Conservation (phyloP, 176 grass and related monocot genomes). For the Aegilops speltoides region DNA sequence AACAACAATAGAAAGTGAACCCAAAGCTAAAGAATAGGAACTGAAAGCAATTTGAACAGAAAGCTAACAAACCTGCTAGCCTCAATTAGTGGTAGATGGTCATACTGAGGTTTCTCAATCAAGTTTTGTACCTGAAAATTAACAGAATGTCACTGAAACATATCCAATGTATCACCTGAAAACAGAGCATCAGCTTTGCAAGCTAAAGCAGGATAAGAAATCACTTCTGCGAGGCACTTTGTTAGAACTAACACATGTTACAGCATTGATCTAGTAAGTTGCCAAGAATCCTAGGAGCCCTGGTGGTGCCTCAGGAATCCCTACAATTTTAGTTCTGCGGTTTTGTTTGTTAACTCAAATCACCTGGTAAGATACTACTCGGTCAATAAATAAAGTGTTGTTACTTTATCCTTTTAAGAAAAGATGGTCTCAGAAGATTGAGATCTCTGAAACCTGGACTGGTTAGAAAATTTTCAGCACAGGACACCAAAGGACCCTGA, state of each 20-base stretch:
- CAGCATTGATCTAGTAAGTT: not conserved
- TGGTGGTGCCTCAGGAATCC: not conserved
- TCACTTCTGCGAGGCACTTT: not conserved
- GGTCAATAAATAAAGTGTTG: not conserved
- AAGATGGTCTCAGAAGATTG: not conserved
- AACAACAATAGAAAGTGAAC: not conserved
- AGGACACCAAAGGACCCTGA: not conserved
- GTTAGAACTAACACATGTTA: not conserved
- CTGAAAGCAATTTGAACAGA: constrained; percentile 1
- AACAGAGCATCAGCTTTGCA: not conserved
- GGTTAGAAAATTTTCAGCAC: not conserved
- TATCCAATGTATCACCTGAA: constrained; percentile 1
- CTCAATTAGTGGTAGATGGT: constrained; percentile 92
- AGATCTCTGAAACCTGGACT: not conserved
- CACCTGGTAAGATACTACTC: not conserved
- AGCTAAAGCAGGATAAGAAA: not conserved
- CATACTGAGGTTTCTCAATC: constrained; percentile 96
- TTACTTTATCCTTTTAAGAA: not conserved
- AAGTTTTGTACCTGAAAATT: constrained; percentile 79
- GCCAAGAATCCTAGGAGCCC: not conserved
- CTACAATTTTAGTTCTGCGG: not conserved
- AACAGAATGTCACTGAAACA: not conserved
- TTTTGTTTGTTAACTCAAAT: not conserved
- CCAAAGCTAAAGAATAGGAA: not conserved
- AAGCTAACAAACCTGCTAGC: constrained; percentile 82